Evolutionary conservation across 2,329 filamentous ascomycete genomes (phyloP).

Genomic region (Monosporascus ibericus): DNA sequence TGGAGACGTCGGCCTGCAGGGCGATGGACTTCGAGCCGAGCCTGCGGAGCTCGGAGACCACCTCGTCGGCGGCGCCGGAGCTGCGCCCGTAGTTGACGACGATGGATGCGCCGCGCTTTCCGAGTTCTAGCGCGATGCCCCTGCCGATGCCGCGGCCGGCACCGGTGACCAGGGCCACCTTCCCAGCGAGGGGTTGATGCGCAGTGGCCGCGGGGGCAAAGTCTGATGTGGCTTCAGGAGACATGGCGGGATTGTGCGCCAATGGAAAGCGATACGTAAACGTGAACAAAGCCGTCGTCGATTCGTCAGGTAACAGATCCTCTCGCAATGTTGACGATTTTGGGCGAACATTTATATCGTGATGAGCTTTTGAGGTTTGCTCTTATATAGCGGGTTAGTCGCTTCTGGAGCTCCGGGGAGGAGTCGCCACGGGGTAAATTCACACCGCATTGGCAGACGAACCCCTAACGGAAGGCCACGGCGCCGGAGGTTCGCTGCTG

Average conservation of each 20-base stretch:
- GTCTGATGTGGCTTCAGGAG: slow-evolving; percentile 22
- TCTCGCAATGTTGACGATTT: background rate
- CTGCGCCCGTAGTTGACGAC: slow-evolving; percentile 63
- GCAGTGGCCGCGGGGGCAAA: slow-evolving; percentile 5
- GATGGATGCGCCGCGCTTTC: slow-evolving; percentile 56
- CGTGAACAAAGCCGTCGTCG: background rate
- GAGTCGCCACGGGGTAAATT: background rate
- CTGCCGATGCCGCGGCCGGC: slow-evolving; percentile 60
- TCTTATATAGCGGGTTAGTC: background rate
- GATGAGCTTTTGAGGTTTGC: too few species aligned
- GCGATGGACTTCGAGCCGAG: slow-evolving; percentile 53
- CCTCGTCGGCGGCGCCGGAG: slow-evolving; percentile 45
- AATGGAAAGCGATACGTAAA: background rate
- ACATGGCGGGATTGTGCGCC: slow-evolving; percentile 17
- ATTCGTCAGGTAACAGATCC: background rate
- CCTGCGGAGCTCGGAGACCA: slow-evolving; percentile 48
- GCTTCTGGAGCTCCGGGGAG: background rate
- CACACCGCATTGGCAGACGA: background rate
- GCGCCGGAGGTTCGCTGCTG: background rate
- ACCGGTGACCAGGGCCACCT: slow-evolving; percentile 58
- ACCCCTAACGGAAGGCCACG: background rate
- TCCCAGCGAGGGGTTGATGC: slow-evolving; percentile 37
- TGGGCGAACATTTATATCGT: background rate
- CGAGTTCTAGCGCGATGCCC: slow-evolving; percentile 62
- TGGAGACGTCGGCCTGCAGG: slow-evolving; percentile 60